A percentile compares a stretch with the other conserved stretches of the same genome.
Evolutionary conservation across 306 rosid genomes (phyloP).

Genomic region (Pterocarpus santalinus): DNA sequence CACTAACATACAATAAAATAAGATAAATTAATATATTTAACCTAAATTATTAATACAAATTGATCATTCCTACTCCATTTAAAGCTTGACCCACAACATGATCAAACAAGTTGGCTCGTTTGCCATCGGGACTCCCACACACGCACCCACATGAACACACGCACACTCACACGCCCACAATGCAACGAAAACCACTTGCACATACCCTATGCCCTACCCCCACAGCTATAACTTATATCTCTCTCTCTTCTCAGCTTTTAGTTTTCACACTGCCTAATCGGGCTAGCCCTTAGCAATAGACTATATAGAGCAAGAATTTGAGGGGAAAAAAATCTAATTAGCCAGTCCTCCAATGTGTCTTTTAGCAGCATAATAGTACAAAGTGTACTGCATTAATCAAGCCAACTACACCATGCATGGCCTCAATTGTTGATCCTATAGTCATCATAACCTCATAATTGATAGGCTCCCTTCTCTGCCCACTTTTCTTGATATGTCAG

Average conservation of each 20-base stretch:
- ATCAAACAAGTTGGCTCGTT: no score
- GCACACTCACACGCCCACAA: background rate
- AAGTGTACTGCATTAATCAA: constrained; percentile 46
- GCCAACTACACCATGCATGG: constrained; percentile 52
- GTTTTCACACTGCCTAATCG: background rate
- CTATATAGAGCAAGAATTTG: background rate
- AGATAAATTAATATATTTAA: no score
- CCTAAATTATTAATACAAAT: no score
- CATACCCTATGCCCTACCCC: background rate
- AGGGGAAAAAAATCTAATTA: background rate
- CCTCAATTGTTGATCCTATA: constrained; percentile 49
- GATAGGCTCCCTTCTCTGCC: constrained; percentile 41
- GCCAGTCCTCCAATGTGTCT: constrained; percentile 5
- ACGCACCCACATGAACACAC: constrained; percentile 21
- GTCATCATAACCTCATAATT: constrained; percentile 63
- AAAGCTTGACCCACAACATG: no score
- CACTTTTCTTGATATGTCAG: constrained; percentile 56
- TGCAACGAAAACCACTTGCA: background rate
- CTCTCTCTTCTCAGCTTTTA: background rate
- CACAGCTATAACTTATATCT: background rate
- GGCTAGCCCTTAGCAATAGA: background rate
- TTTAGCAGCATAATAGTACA: constrained; percentile 41
- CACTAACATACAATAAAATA: no score
- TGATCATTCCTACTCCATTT: no score
- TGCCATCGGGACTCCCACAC: background rate